Percentiles rank a stretch among this genome's conserved stretches.
phyloP scores from a whole-genome alignment of 2,329 filamentous ascomycete genomes.

The Cladophialophora exuberans region DNA sequence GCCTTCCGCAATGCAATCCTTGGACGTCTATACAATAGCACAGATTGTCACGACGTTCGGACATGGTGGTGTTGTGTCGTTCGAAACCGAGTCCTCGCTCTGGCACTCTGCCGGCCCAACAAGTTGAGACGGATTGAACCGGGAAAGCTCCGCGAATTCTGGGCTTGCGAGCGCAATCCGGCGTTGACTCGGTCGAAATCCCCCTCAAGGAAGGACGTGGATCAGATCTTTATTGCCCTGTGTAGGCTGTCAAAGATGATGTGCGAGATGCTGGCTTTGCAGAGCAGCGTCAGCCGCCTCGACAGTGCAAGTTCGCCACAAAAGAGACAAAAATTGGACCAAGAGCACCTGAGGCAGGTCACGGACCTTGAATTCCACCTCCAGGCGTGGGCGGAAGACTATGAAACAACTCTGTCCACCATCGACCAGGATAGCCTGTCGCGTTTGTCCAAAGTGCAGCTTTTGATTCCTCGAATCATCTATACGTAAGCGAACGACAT shows the following conservation, averaged over 20 bases:
- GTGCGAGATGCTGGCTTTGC: not conserved
- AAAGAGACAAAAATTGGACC: not conserved
- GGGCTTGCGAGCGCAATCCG: not conserved
- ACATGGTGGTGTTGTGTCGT: constrained; percentile 2
- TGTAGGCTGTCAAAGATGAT: not conserved
- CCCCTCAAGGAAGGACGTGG: not conserved
- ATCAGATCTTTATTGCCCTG: not conserved
- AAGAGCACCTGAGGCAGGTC: not conserved
- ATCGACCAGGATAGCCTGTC: not conserved
- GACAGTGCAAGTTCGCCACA: not conserved
- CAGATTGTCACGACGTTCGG: not conserved
- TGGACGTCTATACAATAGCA: not conserved
- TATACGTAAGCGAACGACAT: not conserved
- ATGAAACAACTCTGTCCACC: not conserved
- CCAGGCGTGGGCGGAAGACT: not conserved
- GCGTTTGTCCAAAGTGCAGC: not conserved
- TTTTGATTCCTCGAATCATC: not conserved
- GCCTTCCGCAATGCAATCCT: not conserved
- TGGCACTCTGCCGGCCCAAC: not conserved
- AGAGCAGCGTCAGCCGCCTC: not conserved
- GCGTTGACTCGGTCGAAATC: not conserved
- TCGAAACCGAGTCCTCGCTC: not conserved
- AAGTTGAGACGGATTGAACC: not conserved
- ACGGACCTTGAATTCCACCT: not conserved
- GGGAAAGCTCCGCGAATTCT: not conserved